Percentiles rank a stretch among this genome's conserved stretches.
These are phyloP conservation scores for Cucurbita maxima DNA, from an alignment of 306 rosid genomes.

Conservation along the genomic window DNA sequence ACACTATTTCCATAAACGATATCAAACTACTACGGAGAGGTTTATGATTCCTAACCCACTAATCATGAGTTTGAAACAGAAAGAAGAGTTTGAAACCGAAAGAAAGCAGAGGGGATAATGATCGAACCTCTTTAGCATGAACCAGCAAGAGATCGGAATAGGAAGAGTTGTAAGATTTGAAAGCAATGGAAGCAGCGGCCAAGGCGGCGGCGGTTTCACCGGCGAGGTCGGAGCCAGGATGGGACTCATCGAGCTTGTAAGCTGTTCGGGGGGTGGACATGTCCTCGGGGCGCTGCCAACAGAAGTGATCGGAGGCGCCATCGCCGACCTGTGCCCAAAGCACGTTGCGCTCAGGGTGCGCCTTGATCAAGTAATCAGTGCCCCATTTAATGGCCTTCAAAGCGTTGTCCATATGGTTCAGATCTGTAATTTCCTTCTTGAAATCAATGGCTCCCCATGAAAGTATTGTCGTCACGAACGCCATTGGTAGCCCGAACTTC, in stretches of 20 bases:
- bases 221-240: conserved; percentile 86
- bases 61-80: no score
- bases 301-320: conserved; percentile 73
- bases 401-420: conserved; percentile 42
- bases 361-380: conserved; percentile 71
- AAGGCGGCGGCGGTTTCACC: conserved; percentile 91
- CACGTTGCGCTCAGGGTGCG: conserved; percentile 66
- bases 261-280: conserved; percentile 69
- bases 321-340: conserved; percentile 97
- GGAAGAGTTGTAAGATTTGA: conserved; percentile 61
- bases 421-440: conserved; percentile 40
- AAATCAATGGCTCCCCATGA: conserved; percentile 79
- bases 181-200: conserved; percentile 75
- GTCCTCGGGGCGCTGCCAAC: conserved; percentile 88
- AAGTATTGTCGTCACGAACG: conserved; percentile 57
- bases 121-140: conserved; percentile 50
- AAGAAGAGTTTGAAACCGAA: no score
- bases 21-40: no score
- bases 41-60: no score
- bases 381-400: conserved; percentile 77
- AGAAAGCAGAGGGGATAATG: no score
- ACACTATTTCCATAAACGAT: no score
- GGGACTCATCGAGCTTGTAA: conserved; percentile 52
- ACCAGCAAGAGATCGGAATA: conserved; percentile 48
- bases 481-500: conserved; percentile 88